phyloP scores from a whole-genome alignment of 1,139 yeast genomes.

The Suhomyces terraborum region DNA sequence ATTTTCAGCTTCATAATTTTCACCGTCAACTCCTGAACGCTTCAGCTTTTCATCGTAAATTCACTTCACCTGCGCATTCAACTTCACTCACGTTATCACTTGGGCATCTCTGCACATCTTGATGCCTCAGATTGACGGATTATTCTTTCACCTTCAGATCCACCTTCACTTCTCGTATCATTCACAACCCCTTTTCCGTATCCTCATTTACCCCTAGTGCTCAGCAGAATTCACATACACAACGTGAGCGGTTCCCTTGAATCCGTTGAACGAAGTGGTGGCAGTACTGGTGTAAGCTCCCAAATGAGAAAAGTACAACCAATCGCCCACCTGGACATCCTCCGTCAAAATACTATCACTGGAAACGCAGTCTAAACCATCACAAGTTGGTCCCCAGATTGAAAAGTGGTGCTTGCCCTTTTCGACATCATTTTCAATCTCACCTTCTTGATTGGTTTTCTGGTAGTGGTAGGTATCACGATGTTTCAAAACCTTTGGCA shows the following conservation, averaged over 20 bases:
- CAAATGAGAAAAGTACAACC: slow-evolving; percentile 80
- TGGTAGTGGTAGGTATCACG: slow-evolving; percentile 50
- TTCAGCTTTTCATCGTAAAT: too few relatives aligned
- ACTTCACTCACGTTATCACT: too few relatives aligned
- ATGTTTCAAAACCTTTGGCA: slow-evolving; percentile 64
- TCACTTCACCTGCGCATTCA: too few relatives aligned
- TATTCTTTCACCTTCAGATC: too few relatives aligned
- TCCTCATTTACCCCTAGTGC: too few relatives aligned
- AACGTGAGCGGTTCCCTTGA: slow-evolving; percentile 61
- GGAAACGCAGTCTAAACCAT: slow-evolving; percentile 87
- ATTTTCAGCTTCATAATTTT: too few relatives aligned
- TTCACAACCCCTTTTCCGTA: too few relatives aligned
- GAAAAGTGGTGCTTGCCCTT: slow-evolving; percentile 50
- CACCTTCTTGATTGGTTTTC: slow-evolving; percentile 21
- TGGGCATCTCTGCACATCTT: too few relatives aligned
- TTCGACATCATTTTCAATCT: slow-evolving; percentile 23
- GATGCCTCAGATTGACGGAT: too few relatives aligned
- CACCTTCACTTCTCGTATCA: too few relatives aligned
- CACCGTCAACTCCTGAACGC: too few relatives aligned
- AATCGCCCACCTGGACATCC: slow-evolving; percentile 80
- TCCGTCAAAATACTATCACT: slow-evolving; percentile 53
- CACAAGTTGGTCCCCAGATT: slow-evolving; percentile 99
- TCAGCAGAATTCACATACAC: slow-evolving; percentile 55
- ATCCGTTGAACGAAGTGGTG: slow-evolving; percentile 86
- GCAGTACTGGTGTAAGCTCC: slow-evolving; percentile 98